These are phyloP conservation scores for Paecilomyces dactylethromorphus DNA, from an alignment of 2,329 filamentous ascomycete species.

Conservation along the genomic window DNA sequence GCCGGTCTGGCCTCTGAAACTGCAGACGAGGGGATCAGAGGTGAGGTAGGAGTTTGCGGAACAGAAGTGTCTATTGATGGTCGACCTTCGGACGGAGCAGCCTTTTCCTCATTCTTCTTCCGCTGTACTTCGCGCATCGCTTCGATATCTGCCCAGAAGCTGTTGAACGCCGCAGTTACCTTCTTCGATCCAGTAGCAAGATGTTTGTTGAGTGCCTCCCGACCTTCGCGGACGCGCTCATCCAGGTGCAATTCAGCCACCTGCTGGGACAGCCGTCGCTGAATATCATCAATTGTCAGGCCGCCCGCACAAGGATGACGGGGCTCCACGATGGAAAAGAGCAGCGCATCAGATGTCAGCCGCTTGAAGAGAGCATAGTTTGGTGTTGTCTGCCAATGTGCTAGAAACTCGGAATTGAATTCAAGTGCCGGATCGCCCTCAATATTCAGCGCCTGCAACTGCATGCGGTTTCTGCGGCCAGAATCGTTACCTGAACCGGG, in stretches of 20 bases:
- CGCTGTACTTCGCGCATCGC: conserved; percentile 67
- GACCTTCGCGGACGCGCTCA: conserved; percentile 75
- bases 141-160: conserved; percentile 86
- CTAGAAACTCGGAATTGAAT: conserved; percentile 76
- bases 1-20: conserved; percentile 17
- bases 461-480: conserved; percentile 31
- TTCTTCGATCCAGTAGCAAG: conserved; percentile 83
- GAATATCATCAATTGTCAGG: conserved; percentile 88
- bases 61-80: conserved; percentile 1
- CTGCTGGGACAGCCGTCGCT: conserved; percentile 81
- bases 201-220: conserved; percentile 81
- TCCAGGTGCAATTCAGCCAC: conserved; percentile 91
- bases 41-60: neutral
- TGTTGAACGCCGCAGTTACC: conserved; percentile 79
- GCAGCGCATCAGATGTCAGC: conserved; percentile 67
- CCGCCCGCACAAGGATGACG: conserved; percentile 90
- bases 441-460: conserved; percentile 53
- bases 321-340: conserved; percentile 92
- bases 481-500: conserved; percentile 37
- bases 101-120: conserved; percentile 38
- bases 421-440: conserved; percentile 81
- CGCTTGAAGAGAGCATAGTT: conserved; percentile 86
- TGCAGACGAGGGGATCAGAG: conserved; percentile 13
- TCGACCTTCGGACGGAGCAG: conserved; percentile 20
- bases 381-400: conserved; percentile 80